Evolutionary conservation across 192 early-diverging fungal genomes (phyloP).

Genomic region (Rhizoclosmatium globosum): DNA sequence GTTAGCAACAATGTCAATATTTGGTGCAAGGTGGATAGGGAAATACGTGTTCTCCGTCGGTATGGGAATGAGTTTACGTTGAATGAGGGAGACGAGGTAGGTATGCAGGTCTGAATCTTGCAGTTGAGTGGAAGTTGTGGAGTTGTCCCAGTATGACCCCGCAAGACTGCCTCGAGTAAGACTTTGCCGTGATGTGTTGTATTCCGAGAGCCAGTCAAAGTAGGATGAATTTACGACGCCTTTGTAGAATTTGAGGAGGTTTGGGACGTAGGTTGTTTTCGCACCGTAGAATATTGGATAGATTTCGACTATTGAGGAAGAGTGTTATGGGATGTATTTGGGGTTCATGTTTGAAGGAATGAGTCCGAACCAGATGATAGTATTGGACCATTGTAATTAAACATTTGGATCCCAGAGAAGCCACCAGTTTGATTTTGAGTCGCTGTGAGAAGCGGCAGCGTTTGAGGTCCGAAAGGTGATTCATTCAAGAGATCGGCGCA

Average conservation of each 20-base stretch:
- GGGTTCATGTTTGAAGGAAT: too few relatives aligned
- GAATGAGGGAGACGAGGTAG: constrained; percentile 12
- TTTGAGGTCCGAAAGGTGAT: background rate
- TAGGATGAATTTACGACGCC: constrained; percentile 8
- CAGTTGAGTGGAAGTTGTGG: background rate
- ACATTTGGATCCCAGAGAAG: background rate
- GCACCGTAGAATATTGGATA: constrained; percentile 29
- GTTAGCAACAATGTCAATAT: background rate
- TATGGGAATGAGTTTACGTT: constrained; percentile 15
- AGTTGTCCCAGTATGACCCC: background rate
- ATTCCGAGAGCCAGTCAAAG: constrained; percentile 33
- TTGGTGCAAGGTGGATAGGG: constrained; percentile 38
- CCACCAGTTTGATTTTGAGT: background rate
- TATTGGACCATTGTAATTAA: background rate
- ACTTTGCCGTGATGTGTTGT: constrained; percentile 17
- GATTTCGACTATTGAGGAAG: constrained; percentile 19
- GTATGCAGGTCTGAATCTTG: background rate
- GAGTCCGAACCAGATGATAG: background rate
- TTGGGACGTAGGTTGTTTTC: background rate
- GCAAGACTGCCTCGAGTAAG: constrained; percentile 26
- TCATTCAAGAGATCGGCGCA: background rate
- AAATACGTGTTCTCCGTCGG: constrained; percentile 48
- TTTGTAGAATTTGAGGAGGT: constrained; percentile 27
- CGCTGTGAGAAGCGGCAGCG: background rate
- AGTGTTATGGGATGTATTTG: too few relatives aligned